A percentile compares a stretch with the other conserved stretches of the same genome.
phyloP scores from a whole-genome alignment of 768 basidiomycete species.

The Mycena alexandri region DNA sequence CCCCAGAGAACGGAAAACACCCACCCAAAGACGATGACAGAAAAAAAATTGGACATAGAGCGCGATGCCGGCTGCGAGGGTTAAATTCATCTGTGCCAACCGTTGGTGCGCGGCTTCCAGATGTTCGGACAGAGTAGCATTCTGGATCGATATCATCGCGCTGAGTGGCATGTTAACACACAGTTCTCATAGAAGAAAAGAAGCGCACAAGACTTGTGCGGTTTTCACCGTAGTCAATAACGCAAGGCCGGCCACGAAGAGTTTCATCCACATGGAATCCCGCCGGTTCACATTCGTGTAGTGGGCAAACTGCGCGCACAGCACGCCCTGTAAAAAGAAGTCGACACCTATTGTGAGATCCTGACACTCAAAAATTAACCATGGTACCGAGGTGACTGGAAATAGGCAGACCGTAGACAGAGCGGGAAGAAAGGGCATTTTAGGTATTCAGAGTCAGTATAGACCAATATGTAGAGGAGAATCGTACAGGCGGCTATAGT shows the following conservation, averaged over 20 bases:
- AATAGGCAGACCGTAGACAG: slow-evolving; percentile 5
- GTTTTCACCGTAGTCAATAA: neutral
- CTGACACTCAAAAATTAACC: slow-evolving; percentile 3
- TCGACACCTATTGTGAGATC: neutral
- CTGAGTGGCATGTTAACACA: slow-evolving; percentile 1
- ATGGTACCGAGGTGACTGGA: slow-evolving; percentile 5
- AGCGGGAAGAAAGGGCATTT: slow-evolving; percentile 9
- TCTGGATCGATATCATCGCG: neutral
- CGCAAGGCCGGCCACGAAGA: slow-evolving; percentile 4
- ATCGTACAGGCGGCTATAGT: neutral
- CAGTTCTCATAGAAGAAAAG: too few species aligned
- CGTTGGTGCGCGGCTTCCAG: neutral
- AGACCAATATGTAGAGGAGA: slow-evolving; percentile 12
- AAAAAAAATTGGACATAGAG: neutral
- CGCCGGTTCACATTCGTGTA: slow-evolving; percentile 4
- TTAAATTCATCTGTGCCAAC: neutral
- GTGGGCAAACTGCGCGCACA: slow-evolving; percentile 4
- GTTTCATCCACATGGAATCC: neutral
- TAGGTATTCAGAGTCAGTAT: slow-evolving; percentile 6
- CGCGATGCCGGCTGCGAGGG: neutral
- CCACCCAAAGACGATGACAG: neutral
- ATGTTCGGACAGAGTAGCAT: neutral
- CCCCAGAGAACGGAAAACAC: neutral
- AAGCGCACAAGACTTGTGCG: neutral
- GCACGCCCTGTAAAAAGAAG: slow-evolving; percentile 2